These are phyloP conservation scores for Hyaloscypha finlandica DNA, from an alignment of 495 filamentous ascomycete species.

Conservation along the genomic window DNA sequence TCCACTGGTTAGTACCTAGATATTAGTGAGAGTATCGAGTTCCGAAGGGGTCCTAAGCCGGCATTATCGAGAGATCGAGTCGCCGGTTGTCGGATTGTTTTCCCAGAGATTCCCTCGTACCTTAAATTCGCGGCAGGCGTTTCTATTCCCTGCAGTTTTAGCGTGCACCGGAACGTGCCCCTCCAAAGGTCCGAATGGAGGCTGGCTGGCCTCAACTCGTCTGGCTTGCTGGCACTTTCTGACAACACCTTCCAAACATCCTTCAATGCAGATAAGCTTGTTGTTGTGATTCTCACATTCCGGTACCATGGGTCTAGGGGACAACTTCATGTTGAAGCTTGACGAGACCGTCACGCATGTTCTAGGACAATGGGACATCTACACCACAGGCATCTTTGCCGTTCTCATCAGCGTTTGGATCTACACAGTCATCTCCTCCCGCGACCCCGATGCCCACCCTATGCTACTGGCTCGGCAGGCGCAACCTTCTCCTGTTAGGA, in stretches of 20 bases:
- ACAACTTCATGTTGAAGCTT: constrained; percentile 57
- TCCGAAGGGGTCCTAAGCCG: constrained; percentile 22
- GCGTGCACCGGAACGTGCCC: constrained; percentile 17
- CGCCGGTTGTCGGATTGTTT: constrained; percentile 20
- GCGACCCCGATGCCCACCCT: constrained; percentile 88
- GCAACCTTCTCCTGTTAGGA: constrained; percentile 72
- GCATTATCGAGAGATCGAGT: constrained; percentile 18
- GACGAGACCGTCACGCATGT: constrained; percentile 69
- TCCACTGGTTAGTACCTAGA: constrained; percentile 24
- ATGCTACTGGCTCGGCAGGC: constrained; percentile 86
- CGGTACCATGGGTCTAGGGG: constrained; percentile 49
- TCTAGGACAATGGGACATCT: constrained; percentile 77
- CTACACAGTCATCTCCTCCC: constrained; percentile 53
- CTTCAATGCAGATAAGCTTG: constrained; percentile 6
- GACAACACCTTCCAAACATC: constrained; percentile 1
- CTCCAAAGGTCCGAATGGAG: neutral
- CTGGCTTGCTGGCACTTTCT: neutral
- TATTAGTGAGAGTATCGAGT: constrained; percentile 32
- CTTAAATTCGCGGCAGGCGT: constrained; percentile 13
- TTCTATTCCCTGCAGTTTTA: constrained; percentile 20
- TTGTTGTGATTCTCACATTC: constrained; percentile 6
- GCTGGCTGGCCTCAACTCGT: neutral
- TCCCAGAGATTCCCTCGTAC: constrained; percentile 6
- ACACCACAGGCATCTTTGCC: constrained; percentile 64
- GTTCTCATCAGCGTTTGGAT: constrained; percentile 63